phyloP scores from a whole-genome alignment of 495 filamentous ascomycete species.

The Neurospora sp. region DNA sequence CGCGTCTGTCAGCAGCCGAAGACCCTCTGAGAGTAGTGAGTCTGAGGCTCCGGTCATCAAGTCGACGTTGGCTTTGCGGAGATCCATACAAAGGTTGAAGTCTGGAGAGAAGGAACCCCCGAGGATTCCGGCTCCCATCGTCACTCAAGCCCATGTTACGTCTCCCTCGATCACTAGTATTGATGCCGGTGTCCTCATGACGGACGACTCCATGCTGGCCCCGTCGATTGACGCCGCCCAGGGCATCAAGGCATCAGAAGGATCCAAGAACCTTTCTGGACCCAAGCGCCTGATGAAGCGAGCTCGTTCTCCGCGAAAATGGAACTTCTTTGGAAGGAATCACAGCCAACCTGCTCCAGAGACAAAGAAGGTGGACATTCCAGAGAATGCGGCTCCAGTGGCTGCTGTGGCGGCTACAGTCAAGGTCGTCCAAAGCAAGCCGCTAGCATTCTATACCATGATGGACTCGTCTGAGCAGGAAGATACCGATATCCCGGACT shows the following conservation, averaged over 20 bases:
- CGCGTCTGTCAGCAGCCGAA: conserved; percentile 19
- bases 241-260: conserved; percentile 9
- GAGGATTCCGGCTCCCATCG: conserved; percentile 33
- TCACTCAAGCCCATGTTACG: conserved; percentile 23
- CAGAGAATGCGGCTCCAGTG: conserved; percentile 20
- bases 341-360: conserved; percentile 41
- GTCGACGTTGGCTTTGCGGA: conserved; percentile 39
- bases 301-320: conserved; percentile 53
- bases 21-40: conserved; percentile 44
- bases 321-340: conserved; percentile 75
- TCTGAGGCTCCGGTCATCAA: conserved; percentile 31
- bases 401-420: conserved; percentile 24
- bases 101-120: conserved; percentile 26
- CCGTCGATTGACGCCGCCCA: conserved; percentile 13
- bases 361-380: conserved; percentile 25
- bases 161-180: conserved; percentile 39
- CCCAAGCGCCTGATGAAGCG: conserved; percentile 48
- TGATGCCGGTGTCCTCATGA: conserved; percentile 37
- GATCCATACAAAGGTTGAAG: conserved; percentile 40
- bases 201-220: conserved; percentile 37
- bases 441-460: conserved; percentile 70
- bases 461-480: conserved; percentile 65
- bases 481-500: conserved; percentile 45
- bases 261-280: conserved; percentile 3
- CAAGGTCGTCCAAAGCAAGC: conserved; percentile 29